Evolutionary conservation across 345 rosid genomes (phyloP), one percentile per base, ranked within the genome.

Genomic region (Ricinus communis): DNA sequence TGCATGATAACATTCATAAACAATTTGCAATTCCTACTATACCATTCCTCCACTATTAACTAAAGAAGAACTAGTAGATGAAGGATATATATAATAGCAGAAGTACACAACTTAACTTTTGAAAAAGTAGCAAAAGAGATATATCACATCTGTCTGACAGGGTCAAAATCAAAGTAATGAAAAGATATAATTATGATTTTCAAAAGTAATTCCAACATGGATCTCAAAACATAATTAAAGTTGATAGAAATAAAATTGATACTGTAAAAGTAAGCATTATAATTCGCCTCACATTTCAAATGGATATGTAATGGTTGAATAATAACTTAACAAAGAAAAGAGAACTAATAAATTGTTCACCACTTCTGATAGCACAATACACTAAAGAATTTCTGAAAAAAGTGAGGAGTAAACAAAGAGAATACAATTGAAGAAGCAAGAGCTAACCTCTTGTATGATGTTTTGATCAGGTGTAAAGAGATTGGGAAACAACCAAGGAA

Each of bases 401-500:
- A 43, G 47, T 54, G 47, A 54, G 36, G 64, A 62, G 66, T 57
- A 13, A 57, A 74, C 59, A 68, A 22, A 46, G 13, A 53, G 13
- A 65, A 51, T 25, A 30, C 18, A n/a, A 70, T 41, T 16, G 33
- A 19, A 40, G 55, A 63, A 71, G 50, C 12, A 45, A 53, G 62
- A 59, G 21, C 82, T 77, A 62, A 90, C 97, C 95, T 88, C 86
- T 52, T 49, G 73, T 52, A 80, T 81, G 82, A 94, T 90, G 74
- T 52, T 68, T 66, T 40, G 79, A 72, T 91, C 96, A 51, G 74
- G 85, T 49, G 97, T 94, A 72, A 91, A 94, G 62, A 91, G 71
- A 74, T 71, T 76, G 50, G 97, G 95, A 74, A 87, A 86, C 64
- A 86, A 82, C 87, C 86, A 78, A 59, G 94, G 96, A 75, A 94